Percentiles rank a stretch among this genome's conserved stretches.
phyloP scores from a whole-genome alignment of 2,329 filamentous ascomycete species.

The Calonectria pseudoturangicola region DNA sequence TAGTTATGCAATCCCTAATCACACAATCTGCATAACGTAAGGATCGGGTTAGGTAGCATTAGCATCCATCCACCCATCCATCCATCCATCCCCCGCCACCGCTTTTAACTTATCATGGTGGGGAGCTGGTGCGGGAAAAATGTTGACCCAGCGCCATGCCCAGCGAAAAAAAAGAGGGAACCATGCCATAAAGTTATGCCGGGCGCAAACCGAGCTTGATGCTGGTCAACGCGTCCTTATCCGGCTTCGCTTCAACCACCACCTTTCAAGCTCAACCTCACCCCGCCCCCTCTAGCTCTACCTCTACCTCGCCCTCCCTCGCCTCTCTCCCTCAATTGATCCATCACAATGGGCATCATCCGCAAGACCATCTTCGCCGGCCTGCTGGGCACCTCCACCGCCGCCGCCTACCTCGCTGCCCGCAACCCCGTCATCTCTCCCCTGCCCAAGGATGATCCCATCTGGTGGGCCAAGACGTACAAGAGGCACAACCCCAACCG shows the following conservation, averaged over 20 bases:
- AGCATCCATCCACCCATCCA: neutral
- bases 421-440: conserved; percentile 75
- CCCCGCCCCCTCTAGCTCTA: neutral
- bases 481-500: conserved; percentile 75
- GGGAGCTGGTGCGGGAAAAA: too few species aligned
- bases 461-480: conserved; percentile 76
- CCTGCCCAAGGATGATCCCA: conserved; percentile 73
- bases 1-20: too few species aligned
- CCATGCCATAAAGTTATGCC: conserved; percentile 1
- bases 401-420: conserved; percentile 68
- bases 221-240: conserved; percentile 23
- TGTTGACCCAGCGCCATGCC: too few species aligned
- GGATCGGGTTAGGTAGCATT: too few species aligned
- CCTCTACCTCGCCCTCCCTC: neutral
- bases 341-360: conserved; percentile 71
- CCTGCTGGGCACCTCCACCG: conserved; percentile 69
- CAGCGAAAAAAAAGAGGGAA: too few species aligned
- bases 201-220: neutral
- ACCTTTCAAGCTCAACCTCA: neutral
- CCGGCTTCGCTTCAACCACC: neutral
- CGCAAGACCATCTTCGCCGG: conserved; percentile 67
- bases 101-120: conserved; percentile 8
- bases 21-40: too few species aligned
- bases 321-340: neutral
- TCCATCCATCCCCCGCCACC: conserved; percentile 22